Evolutionary conservation across 495 filamentous ascomycete species (phyloP).

Genomic region (Niebla homalea): DNA sequence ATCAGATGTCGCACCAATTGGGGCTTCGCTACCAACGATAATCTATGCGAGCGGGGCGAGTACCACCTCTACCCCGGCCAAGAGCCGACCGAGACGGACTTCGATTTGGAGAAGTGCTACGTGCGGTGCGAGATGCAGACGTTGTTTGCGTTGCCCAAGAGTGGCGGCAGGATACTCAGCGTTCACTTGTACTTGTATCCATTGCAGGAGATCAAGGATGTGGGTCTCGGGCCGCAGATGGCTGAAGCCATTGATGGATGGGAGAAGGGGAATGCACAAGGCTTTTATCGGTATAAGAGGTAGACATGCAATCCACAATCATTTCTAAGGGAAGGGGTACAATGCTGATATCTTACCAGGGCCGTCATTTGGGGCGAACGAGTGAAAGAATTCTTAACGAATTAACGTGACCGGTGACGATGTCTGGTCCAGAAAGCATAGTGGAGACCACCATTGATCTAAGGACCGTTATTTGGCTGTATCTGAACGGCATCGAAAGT

Average conservation of each 20-base stretch:
- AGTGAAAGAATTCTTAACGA: background rate
- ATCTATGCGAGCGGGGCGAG: conserved; percentile 3
- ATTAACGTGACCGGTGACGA: background rate
- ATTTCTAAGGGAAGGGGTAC: background rate
- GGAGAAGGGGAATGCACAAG: conserved; percentile 50
- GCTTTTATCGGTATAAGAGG: conserved; percentile 57
- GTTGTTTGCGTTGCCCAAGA: conserved; percentile 54
- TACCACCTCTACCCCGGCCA: conserved; percentile 1
- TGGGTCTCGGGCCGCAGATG: conserved; percentile 47
- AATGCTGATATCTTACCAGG: background rate
- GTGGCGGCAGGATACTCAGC: conserved; percentile 53
- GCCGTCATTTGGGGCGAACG: background rate
- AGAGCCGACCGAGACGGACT: conserved; percentile 36
- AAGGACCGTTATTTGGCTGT: no score
- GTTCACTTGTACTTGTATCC: conserved; percentile 74
- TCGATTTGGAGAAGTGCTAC: conserved; percentile 35
- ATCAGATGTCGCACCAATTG: conserved; percentile 1
- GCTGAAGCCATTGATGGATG: conserved; percentile 63
- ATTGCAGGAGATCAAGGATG: conserved; percentile 50
- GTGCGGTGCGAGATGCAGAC: conserved; percentile 66
- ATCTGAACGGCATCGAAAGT: no score
- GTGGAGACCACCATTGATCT: no score
- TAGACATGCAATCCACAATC: conserved; percentile 3
- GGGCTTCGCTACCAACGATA: conserved; percentile 1
- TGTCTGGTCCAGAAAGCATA: no score